Percentiles rank a stretch among this genome's conserved stretches.
Evolutionary conservation across 2,329 filamentous ascomycete species (phyloP).

Genomic region (Xylariaceae sp.): DNA sequence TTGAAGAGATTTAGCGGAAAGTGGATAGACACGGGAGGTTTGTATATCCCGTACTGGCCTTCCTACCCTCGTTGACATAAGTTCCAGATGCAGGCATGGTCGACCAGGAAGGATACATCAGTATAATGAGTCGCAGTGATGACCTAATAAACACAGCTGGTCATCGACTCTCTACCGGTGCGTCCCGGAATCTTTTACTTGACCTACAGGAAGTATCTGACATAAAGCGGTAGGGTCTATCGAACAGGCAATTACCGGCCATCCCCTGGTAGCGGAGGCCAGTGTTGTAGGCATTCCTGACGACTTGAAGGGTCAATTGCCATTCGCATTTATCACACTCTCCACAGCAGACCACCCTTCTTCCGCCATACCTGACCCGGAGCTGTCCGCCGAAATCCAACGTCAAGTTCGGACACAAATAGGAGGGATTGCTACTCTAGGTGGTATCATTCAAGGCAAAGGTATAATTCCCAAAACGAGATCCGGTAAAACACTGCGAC

Average conservation of each 20-base stretch:
- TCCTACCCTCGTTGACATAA: background rate
- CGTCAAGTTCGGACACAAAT: constrained; percentile 72
- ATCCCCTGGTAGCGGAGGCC: constrained; percentile 74
- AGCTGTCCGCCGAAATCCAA: constrained; percentile 61
- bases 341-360: constrained; percentile 41
- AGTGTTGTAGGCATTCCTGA: constrained; percentile 86
- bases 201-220: background rate
- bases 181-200: constrained; percentile 18
- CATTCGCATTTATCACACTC: constrained; percentile 78
- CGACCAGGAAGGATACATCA: constrained; percentile 65
- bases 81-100: constrained; percentile 74
- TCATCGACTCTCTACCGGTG: constrained; percentile 83
- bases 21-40: constrained; percentile 79
- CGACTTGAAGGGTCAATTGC: constrained; percentile 80
- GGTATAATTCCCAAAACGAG: constrained; percentile 89
- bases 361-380: constrained; percentile 44
- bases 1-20: constrained; percentile 73
- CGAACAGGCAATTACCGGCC: constrained; percentile 83
- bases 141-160: constrained; percentile 96
- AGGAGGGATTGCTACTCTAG: constrained; percentile 79
- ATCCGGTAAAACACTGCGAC: constrained; percentile 83
- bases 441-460: constrained; percentile 78
- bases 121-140: constrained; percentile 64
- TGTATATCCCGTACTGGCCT: constrained; percentile 6
- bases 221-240: constrained; percentile 59